Base-by-base conservation (phyloP, 768 basidiomycete species). In the Boletus rubroflammeus region DNA sequence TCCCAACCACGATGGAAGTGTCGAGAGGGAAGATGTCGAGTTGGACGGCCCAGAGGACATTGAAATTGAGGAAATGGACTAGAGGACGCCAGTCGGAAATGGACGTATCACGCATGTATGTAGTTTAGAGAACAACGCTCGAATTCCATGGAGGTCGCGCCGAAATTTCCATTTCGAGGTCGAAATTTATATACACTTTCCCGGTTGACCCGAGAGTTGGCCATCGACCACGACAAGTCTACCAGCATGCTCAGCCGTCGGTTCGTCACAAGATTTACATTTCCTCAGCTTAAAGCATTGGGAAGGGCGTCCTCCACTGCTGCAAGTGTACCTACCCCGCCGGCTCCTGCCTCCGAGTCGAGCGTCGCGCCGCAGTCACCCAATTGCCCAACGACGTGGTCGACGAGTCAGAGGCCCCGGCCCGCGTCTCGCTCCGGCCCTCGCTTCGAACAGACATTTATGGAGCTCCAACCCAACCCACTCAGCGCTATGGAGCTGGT, bases 401-500 rank as follows among this genome's bases (percentile, higher is more conserved):
- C 93, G 2, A 83, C 86, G 19, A 86, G 72, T 63, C 96, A 98
- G 74, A 80, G 75, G 36, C 76, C 85, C 9, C 86, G 92, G 50
- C 85, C 85, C 10, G 75, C 72, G 15, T 72, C 75, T 45, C 74
- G 72, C 23, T 81, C 81, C 11, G 81, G 83, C 50, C 87, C 95
- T 14, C 85, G 94, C 19, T 97, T 98, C 68, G 96, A 98, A 75
- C 97, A 98, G 75, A 93, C 91, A 28, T 75, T 73, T 35, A 83
- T 94, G 80, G 84, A 85, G 39, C 77, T 92, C 53, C 97, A 99
- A 71, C 96, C 97, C 2, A 84, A 84, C 54, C 88, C 96, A 13
- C 77, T 87, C 58, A 90, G 90, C 56, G 97, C 96, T 2, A 94
- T 98, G 88, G 87, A 88, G 58, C 78, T 98, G 63, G 81, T 98